Base-by-base conservation (phyloP, 2,329 filamentous ascomycete genomes). In the Ophiostoma triangulosporum region DNA sequence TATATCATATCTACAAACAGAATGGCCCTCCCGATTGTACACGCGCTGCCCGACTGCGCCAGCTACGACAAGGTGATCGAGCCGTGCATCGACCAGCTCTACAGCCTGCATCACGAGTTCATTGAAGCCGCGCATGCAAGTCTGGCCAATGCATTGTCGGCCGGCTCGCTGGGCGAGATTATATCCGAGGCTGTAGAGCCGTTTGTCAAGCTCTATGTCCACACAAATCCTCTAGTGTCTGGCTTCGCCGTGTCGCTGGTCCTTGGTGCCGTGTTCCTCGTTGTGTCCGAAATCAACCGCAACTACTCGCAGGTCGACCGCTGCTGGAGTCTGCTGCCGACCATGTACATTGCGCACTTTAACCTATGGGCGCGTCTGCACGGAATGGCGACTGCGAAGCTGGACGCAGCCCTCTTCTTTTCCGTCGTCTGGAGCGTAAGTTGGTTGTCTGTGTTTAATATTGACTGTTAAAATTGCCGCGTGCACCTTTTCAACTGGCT, bases 231-330 rank as follows among this genome's bases (percentile, higher is more conserved):
- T 0, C 72, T 95, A 40, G 75, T 95, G 27, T 82, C 80, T 1
- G 86, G 80, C 3, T 75, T 94, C 58, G 83, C 80, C 0, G 77
- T 87, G 52, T 84, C 86, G 3, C 61, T 95, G 17, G 74, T 81
- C 38, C 67, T 95, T n/a, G 81, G 81, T 1, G 76, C 76, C 5
- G 63, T 93, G 27, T 86, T 94, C 62, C 71, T 95, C 24, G 63
- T 91, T 31, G 72, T 81, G 5, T 87, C 89, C 1, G 91, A 97
- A 68, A 69, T 88, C 70, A 97, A 94, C 69, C 79, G 78, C 63
- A 98, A 98, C 68, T 96, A 90, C 67, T 96, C 90, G n/a, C 93
- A 98, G 69, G 84, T 98, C 40, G 93, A 98, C 67, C 81, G 93
- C 49, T 71, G 84, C 61, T 98, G 93, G 93, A 93, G 88, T 64